Percentiles rank a stretch among this genome's conserved stretches.
These are phyloP conservation scores for Sequoiadendron giganteum DNA, from an alignment of 75 land plant species.

Conservation along the genomic window DNA sequence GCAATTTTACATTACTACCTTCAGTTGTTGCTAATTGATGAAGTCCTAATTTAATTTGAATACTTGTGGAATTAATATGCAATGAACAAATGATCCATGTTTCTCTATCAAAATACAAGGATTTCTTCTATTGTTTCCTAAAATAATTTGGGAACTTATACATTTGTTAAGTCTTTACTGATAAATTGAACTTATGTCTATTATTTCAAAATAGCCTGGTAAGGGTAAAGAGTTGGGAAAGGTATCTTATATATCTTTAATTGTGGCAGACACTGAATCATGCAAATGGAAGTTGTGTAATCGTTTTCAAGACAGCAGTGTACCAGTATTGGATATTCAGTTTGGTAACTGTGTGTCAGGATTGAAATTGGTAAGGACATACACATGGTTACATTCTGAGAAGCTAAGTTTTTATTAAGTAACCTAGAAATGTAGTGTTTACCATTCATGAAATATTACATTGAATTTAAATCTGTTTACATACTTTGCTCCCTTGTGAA, in stretches of 20 bases:
- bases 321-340: slow-evolving; percentile 5
- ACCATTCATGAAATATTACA: background rate
- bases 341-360: slow-evolving; percentile 3
- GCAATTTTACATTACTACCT: background rate
- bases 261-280: slow-evolving; percentile 3
- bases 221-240: background rate
- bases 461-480: background rate
- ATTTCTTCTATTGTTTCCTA: background rate
- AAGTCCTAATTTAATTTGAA: background rate
- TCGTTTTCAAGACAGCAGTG: background rate
- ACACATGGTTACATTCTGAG: background rate
- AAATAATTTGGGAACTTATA: background rate
- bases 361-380: slow-evolving; percentile 9
- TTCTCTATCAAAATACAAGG: background rate
- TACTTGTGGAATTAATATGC: background rate
- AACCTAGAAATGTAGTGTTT: background rate
- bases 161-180: background rate
- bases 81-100: background rate
- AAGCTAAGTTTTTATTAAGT: background rate
- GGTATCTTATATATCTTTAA: background rate
- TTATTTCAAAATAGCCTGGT: background rate
- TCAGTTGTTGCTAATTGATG: background rate
- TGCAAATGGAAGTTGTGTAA: background rate
- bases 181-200: background rate
- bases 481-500: background rate